Evolutionary conservation across 192 early-diverging fungal species (phyloP), one percentile per base, ranked within the genome.

Genomic region (Coemansia sp.): DNA sequence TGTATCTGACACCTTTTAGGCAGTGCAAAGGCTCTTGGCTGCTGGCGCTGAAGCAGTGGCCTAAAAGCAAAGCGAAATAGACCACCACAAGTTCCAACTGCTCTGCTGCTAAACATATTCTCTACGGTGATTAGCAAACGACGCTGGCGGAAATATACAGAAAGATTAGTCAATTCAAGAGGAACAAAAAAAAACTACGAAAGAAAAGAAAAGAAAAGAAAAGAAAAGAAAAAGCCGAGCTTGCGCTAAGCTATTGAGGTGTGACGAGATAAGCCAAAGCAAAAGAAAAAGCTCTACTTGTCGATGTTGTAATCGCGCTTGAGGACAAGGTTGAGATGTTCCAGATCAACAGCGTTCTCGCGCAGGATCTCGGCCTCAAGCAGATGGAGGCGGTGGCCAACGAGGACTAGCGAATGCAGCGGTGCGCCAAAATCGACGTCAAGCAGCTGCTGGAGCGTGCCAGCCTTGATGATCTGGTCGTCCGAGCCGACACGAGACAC

Each of bases 351-450:
- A 9, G 93, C 93, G 82, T 89, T 91, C 31, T 83, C 84, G 58
- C 87, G 83, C 61, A 99, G 77, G 63, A 94, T 86, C 48, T 97
- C 93, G 18, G 90, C 90, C 74, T 99, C 97, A 75, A 99, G 86
- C 61, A 91, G 84, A 73, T 99, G 97, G 90, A 99, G 92, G 59
- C 86, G 82, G 48, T 81, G 84, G 25, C 97, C 97, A 33, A 95
- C 86, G 45, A 99, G 66, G 9, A 99, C 90, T 25, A 99, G 85
- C 13, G 95, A 96, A 81, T 99, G 97, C 73, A 99, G 75, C 30
- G 97, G 97, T 37, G 77, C 83, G 25, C 97, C 97, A 84, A 99
- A 98, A 74, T 99, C 97, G 16, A 83, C 88, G 7, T 84, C 75
- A 6, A 90, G 67, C 42, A 99, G 84, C 73, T 99, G 92, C 28